These are phyloP conservation scores for Russula abietina DNA, from an alignment of 768 basidiomycete genomes.

Conservation along the genomic window DNA sequence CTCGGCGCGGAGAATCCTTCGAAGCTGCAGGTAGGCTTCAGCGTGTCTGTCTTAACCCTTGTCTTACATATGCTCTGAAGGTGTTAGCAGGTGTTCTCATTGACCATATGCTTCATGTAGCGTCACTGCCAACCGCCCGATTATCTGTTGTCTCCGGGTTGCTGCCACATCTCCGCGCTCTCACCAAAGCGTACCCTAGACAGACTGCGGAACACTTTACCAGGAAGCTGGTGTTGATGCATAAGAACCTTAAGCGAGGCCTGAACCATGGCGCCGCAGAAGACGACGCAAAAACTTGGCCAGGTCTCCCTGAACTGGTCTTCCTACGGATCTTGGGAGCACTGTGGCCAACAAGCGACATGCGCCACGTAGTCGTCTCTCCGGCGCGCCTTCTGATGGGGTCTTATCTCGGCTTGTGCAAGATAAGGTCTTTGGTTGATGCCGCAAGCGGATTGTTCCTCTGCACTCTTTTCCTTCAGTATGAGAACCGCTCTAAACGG, in stretches of 20 bases:
- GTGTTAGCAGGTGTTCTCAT: constrained; percentile 69
- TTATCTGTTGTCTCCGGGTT: constrained; percentile 58
- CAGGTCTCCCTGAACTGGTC: constrained; percentile 73
- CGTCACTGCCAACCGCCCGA: constrained; percentile 55
- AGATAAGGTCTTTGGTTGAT: constrained; percentile 70
- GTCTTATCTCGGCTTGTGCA: constrained; percentile 80
- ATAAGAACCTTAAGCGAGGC: constrained; percentile 87
- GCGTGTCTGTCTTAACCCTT: not conserved
- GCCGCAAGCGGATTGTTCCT: constrained; percentile 84
- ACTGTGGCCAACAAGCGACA: constrained; percentile 92
- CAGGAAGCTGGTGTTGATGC: constrained; percentile 80
- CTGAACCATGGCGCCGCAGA: constrained; percentile 61
- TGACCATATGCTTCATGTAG: constrained; percentile 79
- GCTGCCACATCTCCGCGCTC: constrained; percentile 69
- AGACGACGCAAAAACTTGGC: constrained; percentile 75
- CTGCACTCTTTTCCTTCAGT: constrained; percentile 78
- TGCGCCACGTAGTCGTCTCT: constrained; percentile 83
- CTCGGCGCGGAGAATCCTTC: constrained; percentile 87
- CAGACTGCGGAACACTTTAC: constrained; percentile 74
- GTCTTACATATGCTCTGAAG: constrained; percentile 36
- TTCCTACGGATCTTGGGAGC: constrained; percentile 75
- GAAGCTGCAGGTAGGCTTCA: constrained; percentile 70
- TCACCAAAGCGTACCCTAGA: constrained; percentile 77
- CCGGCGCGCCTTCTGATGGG: constrained; percentile 86
- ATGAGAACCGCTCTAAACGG: constrained; percentile 77